A percentile compares a stretch with the other conserved stretches of the same genome.
Evolutionary conservation across 345 rosid genomes (phyloP).

Genomic region (Populus alba): DNA sequence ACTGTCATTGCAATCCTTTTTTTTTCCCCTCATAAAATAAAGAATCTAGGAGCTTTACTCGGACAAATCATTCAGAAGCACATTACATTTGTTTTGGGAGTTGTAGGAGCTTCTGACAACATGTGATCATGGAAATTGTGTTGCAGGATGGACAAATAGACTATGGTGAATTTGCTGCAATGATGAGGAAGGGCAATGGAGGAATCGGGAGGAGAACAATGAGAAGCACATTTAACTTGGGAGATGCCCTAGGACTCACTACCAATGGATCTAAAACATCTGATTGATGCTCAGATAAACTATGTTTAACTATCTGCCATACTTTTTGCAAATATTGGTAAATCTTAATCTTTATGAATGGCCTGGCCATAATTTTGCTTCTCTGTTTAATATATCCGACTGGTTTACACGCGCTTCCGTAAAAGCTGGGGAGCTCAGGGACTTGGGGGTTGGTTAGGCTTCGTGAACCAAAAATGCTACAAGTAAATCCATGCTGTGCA

Average conservation of each 20-base stretch:
- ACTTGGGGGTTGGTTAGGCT: no score
- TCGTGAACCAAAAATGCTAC: no score
- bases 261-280: conserved; percentile 20
- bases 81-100: neutral
- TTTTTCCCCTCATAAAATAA: neutral
- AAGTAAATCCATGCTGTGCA: no score
- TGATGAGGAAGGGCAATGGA: conserved; percentile 77
- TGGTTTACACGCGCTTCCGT: no score
- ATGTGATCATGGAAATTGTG: neutral
- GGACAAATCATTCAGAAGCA: neutral
- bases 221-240: conserved; percentile 52
- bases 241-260: conserved; percentile 33
- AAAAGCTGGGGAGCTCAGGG: no score
- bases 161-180: conserved; percentile 69
- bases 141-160: conserved; percentile 74
- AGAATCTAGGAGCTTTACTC: neutral
- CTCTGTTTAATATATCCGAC: neutral
- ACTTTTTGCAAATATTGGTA: neutral
- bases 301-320: neutral
- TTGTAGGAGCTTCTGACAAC: neutral
- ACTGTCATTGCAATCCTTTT: neutral
- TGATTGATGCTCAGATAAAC: conserved; percentile 15
- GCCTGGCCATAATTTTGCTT: conserved; percentile 10
- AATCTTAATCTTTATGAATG: conserved; percentile 2
- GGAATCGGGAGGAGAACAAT: conserved; percentile 59